Evolutionary conservation across 371 early-diverging fungal species (phyloP), one percentile per base, ranked within the genome.

Genomic region (Mycotypha africana): DNA sequence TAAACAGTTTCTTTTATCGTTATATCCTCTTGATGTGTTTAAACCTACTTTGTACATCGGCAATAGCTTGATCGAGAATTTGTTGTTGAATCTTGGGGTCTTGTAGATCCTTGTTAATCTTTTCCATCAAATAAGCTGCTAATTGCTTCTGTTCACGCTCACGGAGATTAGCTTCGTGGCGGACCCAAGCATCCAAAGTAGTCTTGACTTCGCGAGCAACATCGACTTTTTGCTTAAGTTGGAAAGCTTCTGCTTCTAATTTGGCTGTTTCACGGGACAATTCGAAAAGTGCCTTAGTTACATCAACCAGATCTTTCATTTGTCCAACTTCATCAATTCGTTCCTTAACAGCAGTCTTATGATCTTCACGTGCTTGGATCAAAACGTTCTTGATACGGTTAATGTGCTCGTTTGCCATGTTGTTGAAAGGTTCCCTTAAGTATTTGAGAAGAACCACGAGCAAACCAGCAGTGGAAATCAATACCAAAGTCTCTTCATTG

Each of bases 111-210:
- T 71, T 76, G 63, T 85, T 82, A 62, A 95, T 81, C 70, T 80
- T 85, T 63, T 78, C 83, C 54, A 95, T 89, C 73, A 96, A 86
- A 62, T 79, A 71, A 44, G 81, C 78, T 48, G 89, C 89, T 62
- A 95, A 72, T 40, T 85, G 77, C 79, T 85, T 86, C 77, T 96
- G 97, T 75, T 93, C 90, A 53, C 79, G 84, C 68, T 95, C 94
- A 69, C 97, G 93, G 48, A 96, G 80, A 30, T 76, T 78, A 59
- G 87, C 78, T 78, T 96, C 97, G 64, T 95, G 89, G 66, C 97
- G 94, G 42, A 95, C 95, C 95, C 95, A 95, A 38, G 88, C 85
- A 72, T 96, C 97, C 30, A 96, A 75, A 54, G 89, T 88, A 23
- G 78, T 37, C 85, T 93, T 92, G 69, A 88, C 81, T 70, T 96